A percentile compares a stretch with the other conserved stretches of the same genome.
Evolutionary conservation across 2,329 filamentous ascomycete genomes (phyloP).

Genomic region (Trichoderma afroharzianum): DNA sequence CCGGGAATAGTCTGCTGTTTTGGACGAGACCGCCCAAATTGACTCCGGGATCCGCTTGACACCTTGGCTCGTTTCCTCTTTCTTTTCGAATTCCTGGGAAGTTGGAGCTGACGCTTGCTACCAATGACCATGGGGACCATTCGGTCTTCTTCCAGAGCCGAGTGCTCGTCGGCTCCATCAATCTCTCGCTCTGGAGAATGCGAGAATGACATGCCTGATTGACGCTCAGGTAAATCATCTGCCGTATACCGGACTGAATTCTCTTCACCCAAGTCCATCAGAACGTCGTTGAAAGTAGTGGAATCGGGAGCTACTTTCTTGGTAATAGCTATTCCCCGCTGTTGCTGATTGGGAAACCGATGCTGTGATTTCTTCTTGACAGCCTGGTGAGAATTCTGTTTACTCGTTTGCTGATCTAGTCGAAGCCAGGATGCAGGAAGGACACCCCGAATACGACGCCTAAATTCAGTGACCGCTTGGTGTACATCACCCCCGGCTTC

Average conservation of each 20-base stretch:
- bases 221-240: slow-evolving; percentile 27
- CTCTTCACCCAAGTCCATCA: slow-evolving; percentile 49
- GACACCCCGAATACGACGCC: slow-evolving; percentile 54
- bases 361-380: slow-evolving; percentile 27
- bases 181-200: not conserved
- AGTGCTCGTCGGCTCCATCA: slow-evolving; percentile 16
- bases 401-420: slow-evolving; percentile 48
- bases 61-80: slow-evolving; percentile 22
- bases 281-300: slow-evolving; percentile 29
- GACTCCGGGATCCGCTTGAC: not conserved
- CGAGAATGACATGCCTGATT: not conserved
- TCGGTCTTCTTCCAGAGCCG: slow-evolving; percentile 47
- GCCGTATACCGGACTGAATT: slow-evolving; percentile 22
- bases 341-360: slow-evolving; percentile 37
- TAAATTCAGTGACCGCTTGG: slow-evolving; percentile 39
- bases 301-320: slow-evolving; percentile 32
- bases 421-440: slow-evolving; percentile 66
- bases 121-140: slow-evolving; percentile 50
- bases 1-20: slow-evolving; percentile 34
- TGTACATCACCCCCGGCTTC: slow-evolving; percentile 32
- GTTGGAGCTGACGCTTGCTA: slow-evolving; percentile 38
- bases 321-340: slow-evolving; percentile 49
- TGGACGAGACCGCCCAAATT: slow-evolving; percentile 22
- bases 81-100: slow-evolving; percentile 25
- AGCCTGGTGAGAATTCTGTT: slow-evolving; percentile 31